phyloP scores from a whole-genome alignment of 139 green algal species.

The Edaphochlamys debaryana region DNA sequence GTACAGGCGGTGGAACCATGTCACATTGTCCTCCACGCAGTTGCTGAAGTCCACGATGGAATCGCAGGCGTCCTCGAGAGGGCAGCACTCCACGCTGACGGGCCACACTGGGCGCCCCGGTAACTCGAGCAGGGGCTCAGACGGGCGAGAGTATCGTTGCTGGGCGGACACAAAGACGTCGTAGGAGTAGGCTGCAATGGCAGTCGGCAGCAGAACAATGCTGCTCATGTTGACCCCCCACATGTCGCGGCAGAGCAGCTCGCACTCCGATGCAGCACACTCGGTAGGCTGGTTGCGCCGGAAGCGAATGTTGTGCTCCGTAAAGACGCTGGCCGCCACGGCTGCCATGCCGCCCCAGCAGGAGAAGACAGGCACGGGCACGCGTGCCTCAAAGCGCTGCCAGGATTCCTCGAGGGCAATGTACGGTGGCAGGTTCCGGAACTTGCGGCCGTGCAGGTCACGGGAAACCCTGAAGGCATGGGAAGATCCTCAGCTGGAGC shows the following conservation, averaged over 20 bases:
- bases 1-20: background rate
- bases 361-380: constrained; percentile 53
- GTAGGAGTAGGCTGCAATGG: constrained; percentile 37
- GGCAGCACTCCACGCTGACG: background rate
- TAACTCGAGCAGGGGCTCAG: background rate
- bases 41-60: background rate
- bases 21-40: background rate
- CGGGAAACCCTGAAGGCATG: too few species aligned
- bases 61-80: background rate
- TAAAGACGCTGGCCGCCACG: constrained; percentile 45
- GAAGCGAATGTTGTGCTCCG: constrained; percentile 30
- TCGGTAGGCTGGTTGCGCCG: constrained; percentile 19
- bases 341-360: constrained; percentile 64
- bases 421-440: constrained; percentile 31
- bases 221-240: constrained; percentile 19
- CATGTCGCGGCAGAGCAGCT: constrained; percentile 59
- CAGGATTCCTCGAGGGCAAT: background rate
- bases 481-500: too few species aligned
- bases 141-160: background rate
- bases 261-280: constrained; percentile 59
- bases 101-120: background rate
- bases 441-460: constrained; percentile 38
- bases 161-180: background rate
- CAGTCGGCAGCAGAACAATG: constrained; percentile 55
- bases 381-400: constrained; percentile 31